Evolutionary conservation across 768 basidiomycete species (phyloP).

Genomic region (Boletus barrowsii): DNA sequence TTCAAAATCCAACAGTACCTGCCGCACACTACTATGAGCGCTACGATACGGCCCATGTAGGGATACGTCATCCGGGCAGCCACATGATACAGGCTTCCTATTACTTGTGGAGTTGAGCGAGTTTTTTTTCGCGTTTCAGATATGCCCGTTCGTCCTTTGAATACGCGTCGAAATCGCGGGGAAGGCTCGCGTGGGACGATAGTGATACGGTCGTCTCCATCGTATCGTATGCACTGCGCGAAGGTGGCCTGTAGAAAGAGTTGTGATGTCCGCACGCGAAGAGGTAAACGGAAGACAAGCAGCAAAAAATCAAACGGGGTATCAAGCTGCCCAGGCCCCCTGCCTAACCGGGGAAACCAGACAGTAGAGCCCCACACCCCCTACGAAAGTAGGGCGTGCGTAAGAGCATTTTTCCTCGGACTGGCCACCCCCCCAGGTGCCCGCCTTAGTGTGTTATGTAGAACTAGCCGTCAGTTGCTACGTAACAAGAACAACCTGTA

Average conservation of each 20-base stretch:
- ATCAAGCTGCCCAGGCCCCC: too few species aligned
- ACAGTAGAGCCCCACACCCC: too few species aligned
- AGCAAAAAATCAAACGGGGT: too few species aligned
- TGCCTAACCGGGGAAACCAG: too few species aligned
- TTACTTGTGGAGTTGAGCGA: conserved; percentile 3
- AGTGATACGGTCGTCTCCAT: conserved; percentile 4
- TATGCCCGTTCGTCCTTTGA: not conserved
- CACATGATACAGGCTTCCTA: not conserved
- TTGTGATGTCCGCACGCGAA: not conserved
- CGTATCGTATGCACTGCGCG: not conserved
- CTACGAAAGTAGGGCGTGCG: too few species aligned
- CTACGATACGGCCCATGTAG: not conserved
- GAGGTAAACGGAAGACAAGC: too few species aligned
- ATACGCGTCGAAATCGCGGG: not conserved
- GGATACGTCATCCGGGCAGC: not conserved
- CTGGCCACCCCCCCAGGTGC: too few species aligned
- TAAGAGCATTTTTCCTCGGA: too few species aligned
- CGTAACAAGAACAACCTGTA: too few species aligned
- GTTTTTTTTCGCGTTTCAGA: not conserved
- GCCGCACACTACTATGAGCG: not conserved
- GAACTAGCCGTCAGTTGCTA: too few species aligned
- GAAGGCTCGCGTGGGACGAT: not conserved
- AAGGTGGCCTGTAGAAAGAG: conserved; percentile 9
- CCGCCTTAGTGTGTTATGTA: too few species aligned
- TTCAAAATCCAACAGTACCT: not conserved